Evolutionary conservation across 2,329 filamentous ascomycete species (phyloP).

Genomic region (Phyllosticta citrichinensis): DNA sequence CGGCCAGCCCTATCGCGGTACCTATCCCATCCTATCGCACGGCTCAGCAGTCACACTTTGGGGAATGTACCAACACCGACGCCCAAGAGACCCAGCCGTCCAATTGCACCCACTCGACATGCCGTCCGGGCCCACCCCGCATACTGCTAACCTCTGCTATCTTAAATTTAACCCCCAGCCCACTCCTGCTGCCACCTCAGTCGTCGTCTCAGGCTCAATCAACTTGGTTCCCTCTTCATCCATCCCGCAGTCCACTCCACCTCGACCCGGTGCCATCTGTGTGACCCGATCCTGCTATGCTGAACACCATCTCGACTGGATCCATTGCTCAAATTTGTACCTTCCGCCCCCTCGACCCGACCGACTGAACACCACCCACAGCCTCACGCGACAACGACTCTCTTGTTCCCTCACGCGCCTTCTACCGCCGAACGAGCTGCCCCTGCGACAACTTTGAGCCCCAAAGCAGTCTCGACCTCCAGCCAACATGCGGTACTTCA

Average conservation of each 20-base stretch:
- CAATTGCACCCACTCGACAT: background rate
- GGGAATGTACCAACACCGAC: background rate
- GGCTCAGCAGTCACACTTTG: background rate
- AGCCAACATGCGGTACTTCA: slow-evolving; percentile 30
- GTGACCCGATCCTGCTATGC: background rate
- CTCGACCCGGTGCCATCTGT: background rate
- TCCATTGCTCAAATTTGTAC: background rate
- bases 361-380: background rate
- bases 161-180: background rate
- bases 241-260: background rate
- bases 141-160: background rate
- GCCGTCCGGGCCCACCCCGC: background rate
- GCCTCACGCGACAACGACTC: background rate
- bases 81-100: background rate
- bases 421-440: background rate
- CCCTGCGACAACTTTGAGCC: background rate
- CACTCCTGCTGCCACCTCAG: background rate
- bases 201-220: background rate
- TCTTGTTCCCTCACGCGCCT: background rate
- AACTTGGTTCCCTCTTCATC: background rate
- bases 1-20: background rate
- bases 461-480: background rate
- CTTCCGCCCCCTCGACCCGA: background rate
- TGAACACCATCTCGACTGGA: background rate
- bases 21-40: background rate